Percentiles rank a stretch among this genome's conserved stretches.
Evolutionary conservation across 1,284 basidiomycete species (phyloP).

Genomic region (Cutaneotrichosporon sp.): DNA sequence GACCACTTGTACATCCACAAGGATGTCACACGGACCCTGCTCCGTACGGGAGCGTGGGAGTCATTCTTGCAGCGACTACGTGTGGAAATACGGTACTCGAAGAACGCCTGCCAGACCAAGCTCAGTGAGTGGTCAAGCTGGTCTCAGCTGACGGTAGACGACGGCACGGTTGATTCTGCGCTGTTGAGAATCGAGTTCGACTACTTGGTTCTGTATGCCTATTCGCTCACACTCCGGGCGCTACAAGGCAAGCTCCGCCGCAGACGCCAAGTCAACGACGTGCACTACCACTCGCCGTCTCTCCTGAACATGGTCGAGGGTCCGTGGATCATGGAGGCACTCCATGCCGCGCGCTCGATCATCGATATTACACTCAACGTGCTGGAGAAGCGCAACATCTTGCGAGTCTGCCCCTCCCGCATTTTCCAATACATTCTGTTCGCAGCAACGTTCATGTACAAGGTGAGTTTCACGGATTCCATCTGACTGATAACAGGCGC

Average conservation of each 20-base stretch:
- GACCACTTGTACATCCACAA: constrained; percentile 21
- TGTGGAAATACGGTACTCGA: constrained; percentile 19
- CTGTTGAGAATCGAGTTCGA: constrained; percentile 22
- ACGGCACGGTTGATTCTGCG: constrained; percentile 16
- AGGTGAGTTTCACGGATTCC: not conserved
- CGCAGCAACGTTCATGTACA: constrained; percentile 25
- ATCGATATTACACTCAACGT: constrained; percentile 19
- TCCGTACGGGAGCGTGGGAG: constrained; percentile 21
- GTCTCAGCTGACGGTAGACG: not conserved
- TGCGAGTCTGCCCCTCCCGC: constrained; percentile 16
- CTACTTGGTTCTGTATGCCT: constrained; percentile 22
- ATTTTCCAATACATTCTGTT: constrained; percentile 25
- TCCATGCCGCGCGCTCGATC: constrained; percentile 20
- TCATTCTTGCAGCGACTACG: constrained; percentile 16
- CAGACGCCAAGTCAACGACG: constrained; percentile 12
- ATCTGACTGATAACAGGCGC: constrained; percentile 12
- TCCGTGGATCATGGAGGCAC: constrained; percentile 24
- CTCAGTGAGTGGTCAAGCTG: constrained; percentile 7
- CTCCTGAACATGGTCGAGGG: constrained; percentile 25
- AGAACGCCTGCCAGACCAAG: constrained; percentile 12
- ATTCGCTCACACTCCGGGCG: constrained; percentile 18
- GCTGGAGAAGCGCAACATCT: constrained; percentile 16
- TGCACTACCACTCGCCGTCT: constrained; percentile 19
- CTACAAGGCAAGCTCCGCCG: constrained; percentile 22
- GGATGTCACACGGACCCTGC: constrained; percentile 18